These are phyloP conservation scores for Inga oerstediana DNA, from an alignment of 306 rosid genomes.

Conservation along the genomic window DNA sequence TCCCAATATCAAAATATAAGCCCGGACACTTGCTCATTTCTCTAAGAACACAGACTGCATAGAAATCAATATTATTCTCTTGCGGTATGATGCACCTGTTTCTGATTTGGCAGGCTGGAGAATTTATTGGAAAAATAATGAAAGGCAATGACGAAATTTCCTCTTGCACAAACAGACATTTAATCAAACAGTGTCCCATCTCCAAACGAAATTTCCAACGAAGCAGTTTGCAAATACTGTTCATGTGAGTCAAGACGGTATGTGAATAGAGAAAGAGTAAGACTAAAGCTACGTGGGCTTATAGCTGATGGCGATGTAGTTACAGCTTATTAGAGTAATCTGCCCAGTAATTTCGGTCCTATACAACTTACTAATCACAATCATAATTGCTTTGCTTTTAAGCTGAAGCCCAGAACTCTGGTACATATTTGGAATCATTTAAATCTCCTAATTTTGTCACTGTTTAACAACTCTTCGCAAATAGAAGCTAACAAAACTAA, in stretches of 20 bases:
- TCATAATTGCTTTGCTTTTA: constrained; percentile 36
- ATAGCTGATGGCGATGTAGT: not conserved
- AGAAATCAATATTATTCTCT: constrained; percentile 27
- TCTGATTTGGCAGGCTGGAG: constrained; percentile 37
- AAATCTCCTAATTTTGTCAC: constrained; percentile 10
- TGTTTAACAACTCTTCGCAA: constrained; percentile 20
- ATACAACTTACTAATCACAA: not conserved
- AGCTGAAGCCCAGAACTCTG: constrained; percentile 13
- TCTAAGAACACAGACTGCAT: not conserved
- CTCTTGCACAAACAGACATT: constrained; percentile 40
- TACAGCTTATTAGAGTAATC: not conserved
- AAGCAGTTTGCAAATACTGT: constrained; percentile 22
- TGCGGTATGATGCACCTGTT: constrained; percentile 26
- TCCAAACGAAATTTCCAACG: constrained; percentile 54
- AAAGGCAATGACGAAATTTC: constrained; percentile 59
- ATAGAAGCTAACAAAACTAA: not conserved
- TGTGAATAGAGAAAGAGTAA: constrained; percentile 26
- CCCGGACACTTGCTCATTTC: constrained; percentile 57
- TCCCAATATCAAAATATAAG: constrained; percentile 57
- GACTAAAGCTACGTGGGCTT: constrained; percentile 30
- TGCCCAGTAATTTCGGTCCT: not conserved
- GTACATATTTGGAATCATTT: constrained; percentile 28
- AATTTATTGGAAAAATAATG: constrained; percentile 43
- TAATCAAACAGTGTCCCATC: constrained; percentile 10
- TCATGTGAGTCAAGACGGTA: constrained; percentile 16